These are phyloP conservation scores for Daedaleopsis sinensis DNA, from an alignment of 768 basidiomycete genomes.

Conservation along the genomic window DNA sequence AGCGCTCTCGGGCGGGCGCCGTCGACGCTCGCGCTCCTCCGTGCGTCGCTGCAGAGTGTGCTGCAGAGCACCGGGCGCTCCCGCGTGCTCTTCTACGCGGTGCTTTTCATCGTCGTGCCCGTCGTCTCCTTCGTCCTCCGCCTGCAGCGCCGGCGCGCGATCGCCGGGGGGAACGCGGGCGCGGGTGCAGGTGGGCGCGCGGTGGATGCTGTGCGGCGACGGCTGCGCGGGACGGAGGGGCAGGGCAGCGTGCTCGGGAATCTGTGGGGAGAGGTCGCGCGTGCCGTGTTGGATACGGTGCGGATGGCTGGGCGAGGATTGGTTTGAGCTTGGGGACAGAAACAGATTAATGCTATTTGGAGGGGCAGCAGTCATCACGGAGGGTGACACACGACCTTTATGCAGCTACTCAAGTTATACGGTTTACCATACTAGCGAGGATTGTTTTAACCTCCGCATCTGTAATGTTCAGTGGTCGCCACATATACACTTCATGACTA, in stretches of 20 bases:
- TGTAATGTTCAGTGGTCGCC: too few relatives aligned
- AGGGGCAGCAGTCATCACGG: too few relatives aligned
- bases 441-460: too few relatives aligned
- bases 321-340: conserved; percentile 42
- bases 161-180: conserved; percentile 11
- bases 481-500: too few relatives aligned
- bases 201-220: conserved; percentile 59
- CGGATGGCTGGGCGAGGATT: conserved; percentile 79
- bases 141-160: conserved; percentile 41
- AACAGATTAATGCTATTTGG: too few relatives aligned
- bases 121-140: conserved; percentile 53
- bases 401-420: too few relatives aligned
- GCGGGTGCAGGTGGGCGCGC: conserved; percentile 35
- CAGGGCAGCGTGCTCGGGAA: conserved; percentile 39
- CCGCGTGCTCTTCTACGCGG: conserved; percentile 48
- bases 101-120: conserved; percentile 46
- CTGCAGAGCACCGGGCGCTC: conserved; percentile 52
- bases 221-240: conserved; percentile 46
- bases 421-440: too few relatives aligned
- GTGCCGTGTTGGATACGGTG: conserved; percentile 65
- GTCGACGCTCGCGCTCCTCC: conserved; percentile 26
- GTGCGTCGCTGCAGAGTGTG: conserved; percentile 29
- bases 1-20: conserved; percentile 23
- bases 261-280: conserved; percentile 54
- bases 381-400: too few relatives aligned